phyloP scores from a whole-genome alignment of 139 green algal species.

The Astrephomene gubernaculifera region DNA sequence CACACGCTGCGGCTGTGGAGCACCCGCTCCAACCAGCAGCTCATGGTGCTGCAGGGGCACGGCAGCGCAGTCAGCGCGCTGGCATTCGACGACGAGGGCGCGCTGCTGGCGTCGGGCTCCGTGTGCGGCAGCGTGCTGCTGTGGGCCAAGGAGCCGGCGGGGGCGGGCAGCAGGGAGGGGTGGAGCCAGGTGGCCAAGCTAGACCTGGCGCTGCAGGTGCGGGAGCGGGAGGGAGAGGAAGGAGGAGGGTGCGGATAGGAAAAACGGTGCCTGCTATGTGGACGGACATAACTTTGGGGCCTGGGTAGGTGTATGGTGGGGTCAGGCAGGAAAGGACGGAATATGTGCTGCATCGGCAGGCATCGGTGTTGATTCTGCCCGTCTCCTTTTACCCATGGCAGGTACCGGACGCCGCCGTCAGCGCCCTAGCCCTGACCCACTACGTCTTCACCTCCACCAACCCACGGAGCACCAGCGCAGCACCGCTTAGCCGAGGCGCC shows the following conservation, averaged over 20 bases:
- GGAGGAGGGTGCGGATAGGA: no score
- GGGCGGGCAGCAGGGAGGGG: slow-evolving; percentile 8
- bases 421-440: slow-evolving; percentile 21
- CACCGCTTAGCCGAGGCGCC: no score
- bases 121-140: slow-evolving; percentile 30
- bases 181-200: slow-evolving; percentile 32
- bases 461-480: no score
- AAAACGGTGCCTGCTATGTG: no score
- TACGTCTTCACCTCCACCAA: neutral
- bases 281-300: no score
- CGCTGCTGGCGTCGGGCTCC: slow-evolving; percentile 17
- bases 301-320: no score
- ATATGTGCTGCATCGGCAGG: no score
- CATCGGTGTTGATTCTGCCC: no score
- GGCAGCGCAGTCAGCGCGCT: neutral
- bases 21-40: slow-evolving; percentile 32
- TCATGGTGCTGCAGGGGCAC: slow-evolving; percentile 42
- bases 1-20: slow-evolving; percentile 42
- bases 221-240: neutral
- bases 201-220: slow-evolving; percentile 29
- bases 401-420: slow-evolving; percentile 34
- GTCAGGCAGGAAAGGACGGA: no score
- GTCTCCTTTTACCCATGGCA: no score
- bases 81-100: slow-evolving; percentile 26
- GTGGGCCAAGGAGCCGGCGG: slow-evolving; percentile 23